Evolutionary conservation across 345 rosid genomes (phyloP).

Genomic region (Citropsis articulata): DNA sequence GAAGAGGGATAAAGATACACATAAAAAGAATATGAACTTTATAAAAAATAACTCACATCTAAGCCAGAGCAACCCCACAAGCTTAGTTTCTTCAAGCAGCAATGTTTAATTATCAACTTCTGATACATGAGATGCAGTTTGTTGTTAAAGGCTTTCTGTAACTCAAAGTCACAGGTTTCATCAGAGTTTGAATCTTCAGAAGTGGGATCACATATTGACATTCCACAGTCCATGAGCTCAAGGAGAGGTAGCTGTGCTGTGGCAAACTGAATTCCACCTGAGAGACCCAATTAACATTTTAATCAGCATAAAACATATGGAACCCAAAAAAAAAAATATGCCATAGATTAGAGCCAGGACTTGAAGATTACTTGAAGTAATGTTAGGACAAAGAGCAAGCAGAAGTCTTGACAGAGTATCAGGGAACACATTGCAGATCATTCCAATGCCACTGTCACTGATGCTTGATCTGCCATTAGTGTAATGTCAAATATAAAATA

Average conservation of each 20-base stretch:
- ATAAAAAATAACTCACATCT: conserved; percentile 58
- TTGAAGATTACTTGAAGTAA: conserved; percentile 80
- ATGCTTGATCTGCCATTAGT: conserved; percentile 75
- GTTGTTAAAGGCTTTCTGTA: conserved; percentile 43
- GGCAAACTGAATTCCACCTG: conserved; percentile 99
- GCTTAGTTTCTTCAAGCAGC: conserved; percentile 76
- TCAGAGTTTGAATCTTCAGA: conserved; percentile 32
- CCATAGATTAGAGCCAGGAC: conserved; percentile 13
- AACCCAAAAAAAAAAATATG: neutral
- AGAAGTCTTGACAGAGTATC: conserved; percentile 76
- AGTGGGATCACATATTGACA: conserved; percentile 76
- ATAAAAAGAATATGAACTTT: neutral
- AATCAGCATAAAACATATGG: neutral
- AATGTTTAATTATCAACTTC: conserved; percentile 86
- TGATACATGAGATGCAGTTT: conserved; percentile 65
- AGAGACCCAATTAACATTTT: conserved; percentile 3
- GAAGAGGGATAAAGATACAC: neutral
- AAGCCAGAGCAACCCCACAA: conserved; percentile 98
- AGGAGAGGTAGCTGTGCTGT: conserved; percentile 92
- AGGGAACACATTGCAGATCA: conserved; percentile 91
- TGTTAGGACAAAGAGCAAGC: conserved; percentile 93
- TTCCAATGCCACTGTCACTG: conserved; percentile 93
- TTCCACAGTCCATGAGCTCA: conserved; percentile 97
- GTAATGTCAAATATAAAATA: conserved; percentile 10
- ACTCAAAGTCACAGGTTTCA: conserved; percentile 35